These are phyloP conservation scores for Sungouiella thailandica DNA, from an alignment of 805 yeast species.

Conservation along the genomic window DNA sequence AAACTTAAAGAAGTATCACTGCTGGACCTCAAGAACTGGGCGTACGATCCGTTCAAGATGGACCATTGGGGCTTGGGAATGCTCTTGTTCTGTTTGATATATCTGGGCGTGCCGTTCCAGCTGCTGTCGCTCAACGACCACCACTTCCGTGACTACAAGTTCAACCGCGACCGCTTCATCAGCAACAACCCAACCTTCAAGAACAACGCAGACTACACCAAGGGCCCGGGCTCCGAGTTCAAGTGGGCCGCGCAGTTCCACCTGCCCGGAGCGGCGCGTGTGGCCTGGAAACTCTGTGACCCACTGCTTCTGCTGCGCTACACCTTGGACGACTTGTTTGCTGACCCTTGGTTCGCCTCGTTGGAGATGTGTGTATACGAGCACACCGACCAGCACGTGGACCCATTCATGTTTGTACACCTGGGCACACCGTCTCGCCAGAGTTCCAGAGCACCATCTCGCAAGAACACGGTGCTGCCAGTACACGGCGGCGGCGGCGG, in stretches of 20 bases:
- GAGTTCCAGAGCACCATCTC: constrained; percentile 26
- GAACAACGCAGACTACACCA: constrained; percentile 36
- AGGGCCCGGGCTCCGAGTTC: constrained; percentile 70
- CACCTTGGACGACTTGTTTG: constrained; percentile 47
- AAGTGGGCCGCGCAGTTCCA: constrained; percentile 61
- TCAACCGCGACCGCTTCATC: constrained; percentile 39
- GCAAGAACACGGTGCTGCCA: constrained; percentile 24
- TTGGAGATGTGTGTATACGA: constrained; percentile 61
- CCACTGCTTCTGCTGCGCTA: constrained; percentile 54
- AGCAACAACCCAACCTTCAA: constrained; percentile 46
- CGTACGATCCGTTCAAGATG: constrained; percentile 61
- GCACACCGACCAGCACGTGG: constrained; percentile 33
- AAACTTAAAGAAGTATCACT: constrained; percentile 34
- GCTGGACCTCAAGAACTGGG: constrained; percentile 31
- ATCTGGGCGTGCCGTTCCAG: constrained; percentile 57
- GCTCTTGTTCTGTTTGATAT: constrained; percentile 54
- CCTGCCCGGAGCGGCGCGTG: constrained; percentile 58
- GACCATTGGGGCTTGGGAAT: constrained; percentile 75
- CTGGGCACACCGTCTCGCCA: constrained; percentile 14
- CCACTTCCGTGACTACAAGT: constrained; percentile 51
- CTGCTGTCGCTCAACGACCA: constrained; percentile 46
- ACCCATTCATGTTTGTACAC: constrained; percentile 24
- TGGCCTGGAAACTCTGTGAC: constrained; percentile 70
- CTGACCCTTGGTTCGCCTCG: constrained; percentile 59
- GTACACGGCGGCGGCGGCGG: constrained; percentile 8